phyloP scores from a whole-genome alignment of 257 asterid genomes.

The Nicotiana paniculata region DNA sequence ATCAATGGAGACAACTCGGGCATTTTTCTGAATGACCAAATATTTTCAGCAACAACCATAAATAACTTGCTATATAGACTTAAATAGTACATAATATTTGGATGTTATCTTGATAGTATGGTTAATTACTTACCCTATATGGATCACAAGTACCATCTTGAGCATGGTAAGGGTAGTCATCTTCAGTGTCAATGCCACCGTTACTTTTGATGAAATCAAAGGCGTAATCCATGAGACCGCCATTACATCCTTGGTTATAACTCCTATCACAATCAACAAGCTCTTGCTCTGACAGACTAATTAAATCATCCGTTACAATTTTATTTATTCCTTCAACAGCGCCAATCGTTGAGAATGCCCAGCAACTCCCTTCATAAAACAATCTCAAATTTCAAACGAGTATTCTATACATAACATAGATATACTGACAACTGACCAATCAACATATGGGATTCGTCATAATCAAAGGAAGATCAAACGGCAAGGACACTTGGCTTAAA shows the following conservation, averaged over 20 bases:
- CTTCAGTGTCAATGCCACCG: constrained; percentile 80
- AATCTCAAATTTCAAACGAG: not conserved
- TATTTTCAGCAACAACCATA: not conserved
- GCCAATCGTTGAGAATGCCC: constrained; percentile 88
- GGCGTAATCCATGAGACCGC: constrained; percentile 88
- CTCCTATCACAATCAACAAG: constrained; percentile 67
- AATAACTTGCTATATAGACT: not conserved
- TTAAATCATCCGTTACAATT: constrained; percentile 61
- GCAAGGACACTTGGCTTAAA: not conserved
- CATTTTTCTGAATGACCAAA: constrained; percentile 45
- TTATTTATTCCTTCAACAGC: constrained; percentile 85
- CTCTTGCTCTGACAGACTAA: constrained; percentile 74
- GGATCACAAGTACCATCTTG: constrained; percentile 55
- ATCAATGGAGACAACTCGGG: constrained; percentile 69
- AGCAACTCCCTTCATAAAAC: constrained; percentile 74
- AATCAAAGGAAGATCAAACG: not conserved
- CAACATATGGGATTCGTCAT: not conserved
- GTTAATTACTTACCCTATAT: constrained; percentile 32
- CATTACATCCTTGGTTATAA: constrained; percentile 74
- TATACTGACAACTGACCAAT: not conserved
- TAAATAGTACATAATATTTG: not conserved
- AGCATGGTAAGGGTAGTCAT: constrained; percentile 70
- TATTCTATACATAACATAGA: not conserved
- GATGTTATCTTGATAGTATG: not conserved
- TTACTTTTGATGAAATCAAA: constrained; percentile 58